Conservation (phyloP, 108 stramenopile species). For the Nannochloropsis granulata region DNA sequence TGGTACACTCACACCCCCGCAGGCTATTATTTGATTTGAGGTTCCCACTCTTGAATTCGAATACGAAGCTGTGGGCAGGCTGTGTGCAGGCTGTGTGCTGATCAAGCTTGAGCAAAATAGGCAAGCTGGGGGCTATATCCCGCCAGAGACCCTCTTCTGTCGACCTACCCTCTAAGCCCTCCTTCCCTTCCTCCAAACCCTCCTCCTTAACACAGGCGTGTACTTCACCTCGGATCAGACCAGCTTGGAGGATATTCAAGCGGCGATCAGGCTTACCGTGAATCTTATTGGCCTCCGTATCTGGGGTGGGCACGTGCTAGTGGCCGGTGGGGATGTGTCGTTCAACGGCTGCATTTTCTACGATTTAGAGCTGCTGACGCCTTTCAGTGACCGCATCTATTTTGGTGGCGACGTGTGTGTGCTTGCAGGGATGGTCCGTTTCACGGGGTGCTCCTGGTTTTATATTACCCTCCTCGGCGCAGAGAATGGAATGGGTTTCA, state of each 20-base stretch:
- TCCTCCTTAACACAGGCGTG: background rate
- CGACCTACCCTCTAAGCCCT: no score
- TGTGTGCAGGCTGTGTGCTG: no score
- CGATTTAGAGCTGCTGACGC: background rate
- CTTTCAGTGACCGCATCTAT: background rate
- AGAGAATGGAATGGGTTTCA: background rate
- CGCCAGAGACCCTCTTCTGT: no score
- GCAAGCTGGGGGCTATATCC: no score
- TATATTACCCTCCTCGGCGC: background rate
- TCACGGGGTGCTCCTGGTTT: background rate
- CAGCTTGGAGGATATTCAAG: background rate
- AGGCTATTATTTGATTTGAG: no score
- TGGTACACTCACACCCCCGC: no score
- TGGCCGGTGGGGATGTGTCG: background rate
- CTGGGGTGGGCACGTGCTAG: background rate
- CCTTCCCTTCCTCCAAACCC: background rate
- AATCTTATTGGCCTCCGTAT: background rate
- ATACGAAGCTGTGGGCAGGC: no score
- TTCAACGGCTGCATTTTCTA: background rate
- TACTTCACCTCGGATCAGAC: background rate
- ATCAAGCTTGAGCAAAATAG: no score
- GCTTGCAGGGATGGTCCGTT: background rate
- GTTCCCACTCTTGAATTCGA: no score
- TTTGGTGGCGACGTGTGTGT: background rate
- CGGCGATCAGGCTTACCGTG: background rate